Evolutionary conservation across 2,329 filamentous ascomycete genomes (phyloP), one percentile per base, ranked within the genome.

Genomic region (Stemphylium vesicarium): DNA sequence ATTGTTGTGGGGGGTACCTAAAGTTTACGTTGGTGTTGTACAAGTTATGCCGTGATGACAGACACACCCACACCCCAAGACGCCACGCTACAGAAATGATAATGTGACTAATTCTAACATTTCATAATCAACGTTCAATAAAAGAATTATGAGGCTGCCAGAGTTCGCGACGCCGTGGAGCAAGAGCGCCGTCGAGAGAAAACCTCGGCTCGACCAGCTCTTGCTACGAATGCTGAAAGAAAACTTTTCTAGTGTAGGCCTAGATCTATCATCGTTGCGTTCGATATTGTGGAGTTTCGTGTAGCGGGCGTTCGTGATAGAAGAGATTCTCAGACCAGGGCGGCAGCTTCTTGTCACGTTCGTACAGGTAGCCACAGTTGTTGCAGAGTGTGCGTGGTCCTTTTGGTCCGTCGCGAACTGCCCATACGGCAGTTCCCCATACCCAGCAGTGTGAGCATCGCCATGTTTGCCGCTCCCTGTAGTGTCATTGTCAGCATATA

Each of bases 391-490:
- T 89, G 77, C 91, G 89, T 60, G 90, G 85, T 50, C 93, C 94
- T 50, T 85, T 82, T 12, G 95, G 95, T 20, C 95, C 95, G 77
- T 98, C 93, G 66, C 95, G 84, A 3, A 98, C 94, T 43, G 91
- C 93, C 95, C 95, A 99, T 8, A 97, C 92, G 24, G 92, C 90
- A 43, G 88, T 88, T 13, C 94, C 95, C 87, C 90, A 94, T 31
- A 97, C 87, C 56, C 84, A 83, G 75, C 95, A 99, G 76, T 98
- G 94, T 39, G 82, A 81, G 77, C 95, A 99, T 59, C 91, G 85
- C 95, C 95, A 99, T 38, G 83, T 87, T 60, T 85, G 81, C 64
- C 93, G 84, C 80, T 98, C 95, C 68, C 84, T 84, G 56, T 13
- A 50, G 22, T 5, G 4, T 45, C 18, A 4, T 18, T 37, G 53